Evolutionary conservation across 306 rosid species (phyloP).

Genomic region (Carpinus fangiana): DNA sequence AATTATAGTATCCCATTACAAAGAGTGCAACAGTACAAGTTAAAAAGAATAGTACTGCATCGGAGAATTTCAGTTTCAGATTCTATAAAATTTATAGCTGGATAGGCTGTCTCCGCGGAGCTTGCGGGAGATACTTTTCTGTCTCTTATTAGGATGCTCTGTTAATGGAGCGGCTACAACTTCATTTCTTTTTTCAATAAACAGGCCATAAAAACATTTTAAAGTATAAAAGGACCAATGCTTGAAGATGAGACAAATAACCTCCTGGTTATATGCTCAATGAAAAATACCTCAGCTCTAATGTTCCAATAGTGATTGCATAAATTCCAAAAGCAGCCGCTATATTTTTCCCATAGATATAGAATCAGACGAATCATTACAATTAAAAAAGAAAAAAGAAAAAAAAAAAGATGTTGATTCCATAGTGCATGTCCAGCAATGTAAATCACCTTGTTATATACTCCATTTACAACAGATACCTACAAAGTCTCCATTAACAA

Average conservation of each 20-base stretch:
- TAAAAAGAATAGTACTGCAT: neutral
- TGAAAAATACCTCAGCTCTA: too few relatives aligned
- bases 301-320: neutral
- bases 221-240: neutral
- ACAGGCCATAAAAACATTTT: neutral
- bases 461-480: slow-evolving; percentile 8
- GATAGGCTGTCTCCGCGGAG: neutral
- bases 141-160: neutral
- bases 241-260: neutral
- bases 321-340: neutral
- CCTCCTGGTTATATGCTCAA: neutral
- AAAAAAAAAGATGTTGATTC: neutral
- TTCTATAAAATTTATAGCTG: neutral
- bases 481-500: slow-evolving; percentile 2
- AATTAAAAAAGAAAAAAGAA: neutral
- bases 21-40: neutral
- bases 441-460: neutral
- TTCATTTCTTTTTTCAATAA: neutral
- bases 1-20: neutral
- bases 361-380: neutral
- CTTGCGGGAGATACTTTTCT: neutral
- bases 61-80: slow-evolving; percentile 4
- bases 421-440: neutral
- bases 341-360: neutral
- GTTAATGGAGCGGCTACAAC: neutral